Conservation (phyloP, 306 rosid genomes). For the Cicer pinnatifidum region DNA sequence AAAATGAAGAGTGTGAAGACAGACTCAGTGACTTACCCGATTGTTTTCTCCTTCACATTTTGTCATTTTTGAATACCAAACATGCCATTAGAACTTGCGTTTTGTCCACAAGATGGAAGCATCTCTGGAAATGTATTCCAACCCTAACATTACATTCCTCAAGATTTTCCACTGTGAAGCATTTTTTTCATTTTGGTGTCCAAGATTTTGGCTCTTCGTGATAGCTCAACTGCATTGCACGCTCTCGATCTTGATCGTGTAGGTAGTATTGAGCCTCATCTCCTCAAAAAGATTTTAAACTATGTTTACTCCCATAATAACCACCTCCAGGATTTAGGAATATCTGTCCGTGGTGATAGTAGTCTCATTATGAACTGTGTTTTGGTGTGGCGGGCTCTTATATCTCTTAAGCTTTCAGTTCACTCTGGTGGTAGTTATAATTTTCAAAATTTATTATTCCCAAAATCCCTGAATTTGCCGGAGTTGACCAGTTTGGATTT, state of each 20-base stretch:
- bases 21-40: constrained; percentile 37
- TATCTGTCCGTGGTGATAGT: neutral
- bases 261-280: neutral
- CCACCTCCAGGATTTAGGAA: neutral
- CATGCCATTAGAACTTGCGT: constrained; percentile 34
- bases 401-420: constrained; percentile 33
- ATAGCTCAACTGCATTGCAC: neutral
- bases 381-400: neutral
- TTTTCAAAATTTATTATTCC: neutral
- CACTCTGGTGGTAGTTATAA: neutral
- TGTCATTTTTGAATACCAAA: constrained; percentile 25
- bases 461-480: constrained; percentile 12
- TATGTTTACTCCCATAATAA: constrained; percentile 15
- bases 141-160: neutral
- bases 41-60: constrained; percentile 24
- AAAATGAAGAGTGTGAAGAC: neutral
- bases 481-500: constrained; percentile 25
- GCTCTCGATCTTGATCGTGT: constrained; percentile 8
- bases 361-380: neutral
- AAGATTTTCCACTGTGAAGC: neutral
- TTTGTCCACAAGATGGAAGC: constrained; percentile 14
- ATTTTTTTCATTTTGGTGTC: constrained; percentile 33
- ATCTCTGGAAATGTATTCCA: constrained; percentile 33
- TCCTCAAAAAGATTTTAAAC: neutral
- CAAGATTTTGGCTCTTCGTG: constrained; percentile 1